Evolutionary conservation across 768 basidiomycete species (phyloP), one percentile per base, ranked within the genome.

Genomic region (Aureoboletus auriporus): DNA sequence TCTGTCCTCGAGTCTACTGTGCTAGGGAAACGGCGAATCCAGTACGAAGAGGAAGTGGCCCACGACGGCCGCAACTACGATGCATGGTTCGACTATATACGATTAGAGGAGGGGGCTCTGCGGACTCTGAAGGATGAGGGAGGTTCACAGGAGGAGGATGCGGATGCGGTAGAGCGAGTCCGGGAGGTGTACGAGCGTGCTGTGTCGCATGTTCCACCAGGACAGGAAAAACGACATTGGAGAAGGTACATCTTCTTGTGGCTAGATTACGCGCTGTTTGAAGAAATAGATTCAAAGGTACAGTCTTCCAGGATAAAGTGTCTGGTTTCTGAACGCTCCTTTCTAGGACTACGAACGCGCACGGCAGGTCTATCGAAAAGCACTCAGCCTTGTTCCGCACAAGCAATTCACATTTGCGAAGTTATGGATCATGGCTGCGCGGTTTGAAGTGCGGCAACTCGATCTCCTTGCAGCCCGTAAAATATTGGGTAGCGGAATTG

Each of bases 401-500:
- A 95, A 95, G 62, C 82, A 85, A 50, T 99, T 99, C 67, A 97
- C 96, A 0, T 99, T 99, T 57, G 90, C 96, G 4, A 99, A 99
- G 69, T 71, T 98, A 10, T 99, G 96, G 96, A 67, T 89, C 16
- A 79, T 89, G 72, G 95, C 86, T 56, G 92, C 95, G 6, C 83
- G 86, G 54, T 98, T 98, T 56, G 96, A 98, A 67, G 71, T 96
- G 8, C 80, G 96, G 39, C 79, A 80, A 44, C 73, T 94, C 30
- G 85, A 96, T 50, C 69, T 99, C 36, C 70, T 75, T 14, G 83
- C 91, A 23, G 95, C 94, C 4, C 78, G 95, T 38, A 97, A 91
- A 66, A 78, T 94, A 37, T 71, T 99, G 20, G 96, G 96, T 5
- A 78, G 84, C 0, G 88, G 85, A 4, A 90, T 99, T 51, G 96